phyloP scores from a whole-genome alignment of 129 eudicot species.

The Centella asiatica region DNA sequence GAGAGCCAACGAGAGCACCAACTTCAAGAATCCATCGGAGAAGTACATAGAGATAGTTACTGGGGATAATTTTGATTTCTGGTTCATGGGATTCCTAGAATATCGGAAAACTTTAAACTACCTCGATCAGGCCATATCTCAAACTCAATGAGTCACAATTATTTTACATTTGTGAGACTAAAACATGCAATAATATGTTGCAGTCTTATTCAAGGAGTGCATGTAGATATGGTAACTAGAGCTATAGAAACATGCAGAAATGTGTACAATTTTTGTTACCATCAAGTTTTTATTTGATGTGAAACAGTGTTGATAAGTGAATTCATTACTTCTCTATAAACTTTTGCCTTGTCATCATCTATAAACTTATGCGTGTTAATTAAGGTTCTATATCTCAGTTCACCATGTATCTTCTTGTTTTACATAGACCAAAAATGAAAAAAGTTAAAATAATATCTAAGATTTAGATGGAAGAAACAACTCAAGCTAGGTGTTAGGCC shows the following conservation, averaged over 20 bases:
- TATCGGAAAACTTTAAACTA: slow-evolving; percentile 2
- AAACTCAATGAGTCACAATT: background rate
- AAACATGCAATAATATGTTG: background rate
- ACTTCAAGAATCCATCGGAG: background rate
- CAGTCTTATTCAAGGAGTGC: background rate
- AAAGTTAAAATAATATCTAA: too few species aligned
- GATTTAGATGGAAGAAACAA: too few species aligned
- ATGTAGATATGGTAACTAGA: background rate
- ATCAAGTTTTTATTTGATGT: background rate
- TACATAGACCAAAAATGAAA: too few species aligned
- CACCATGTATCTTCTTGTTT: too few species aligned
- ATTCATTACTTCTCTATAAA: background rate
- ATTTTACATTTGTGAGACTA: background rate
- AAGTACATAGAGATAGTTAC: slow-evolving; percentile 19
- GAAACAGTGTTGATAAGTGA: background rate
- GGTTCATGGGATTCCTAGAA: slow-evolving; percentile 20
- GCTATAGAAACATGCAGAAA: background rate
- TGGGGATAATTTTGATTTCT: slow-evolving; percentile 19
- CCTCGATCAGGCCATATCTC: slow-evolving; percentile 7
- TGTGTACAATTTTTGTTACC: background rate
- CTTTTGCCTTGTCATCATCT: background rate
- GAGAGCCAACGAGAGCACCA: background rate
- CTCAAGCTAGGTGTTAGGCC: too few species aligned
- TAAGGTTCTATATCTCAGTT: too few species aligned
- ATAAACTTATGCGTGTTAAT: too few species aligned